Percentiles rank a stretch among this genome's conserved stretches.
Evolutionary conservation across 1,284 basidiomycete species (phyloP).

Genomic region (Apiotrichum montevideense): DNA sequence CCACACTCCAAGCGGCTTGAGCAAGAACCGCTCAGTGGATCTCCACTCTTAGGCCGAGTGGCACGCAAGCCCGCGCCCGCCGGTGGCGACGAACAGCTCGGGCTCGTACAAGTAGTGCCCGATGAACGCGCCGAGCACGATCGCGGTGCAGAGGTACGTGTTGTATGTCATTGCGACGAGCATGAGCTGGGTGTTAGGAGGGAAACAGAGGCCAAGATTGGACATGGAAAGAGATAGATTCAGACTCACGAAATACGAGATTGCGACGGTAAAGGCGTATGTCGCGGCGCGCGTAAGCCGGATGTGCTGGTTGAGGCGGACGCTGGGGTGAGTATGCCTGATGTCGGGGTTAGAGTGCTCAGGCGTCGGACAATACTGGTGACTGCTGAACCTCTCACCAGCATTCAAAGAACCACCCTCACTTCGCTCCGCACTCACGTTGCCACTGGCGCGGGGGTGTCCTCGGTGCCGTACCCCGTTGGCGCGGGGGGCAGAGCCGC

Average conservation of each 20-base stretch:
- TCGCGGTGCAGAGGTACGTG: constrained; percentile 44
- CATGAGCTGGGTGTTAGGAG: constrained; percentile 40
- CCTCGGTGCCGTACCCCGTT: constrained; percentile 18
- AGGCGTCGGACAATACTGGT: too few relatives aligned
- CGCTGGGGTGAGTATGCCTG: constrained; percentile 11
- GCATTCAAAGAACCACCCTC: too few relatives aligned
- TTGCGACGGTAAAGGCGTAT: constrained; percentile 38
- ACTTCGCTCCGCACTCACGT: constrained; percentile 23
- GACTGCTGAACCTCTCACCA: too few relatives aligned
- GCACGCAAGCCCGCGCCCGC: too few relatives aligned
- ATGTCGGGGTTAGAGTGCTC: too few relatives aligned
- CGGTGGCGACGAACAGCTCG: constrained; percentile 19
- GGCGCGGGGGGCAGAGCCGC: constrained; percentile 18
- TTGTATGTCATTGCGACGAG: constrained; percentile 50
- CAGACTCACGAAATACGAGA: constrained; percentile 43
- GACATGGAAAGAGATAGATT: neutral
- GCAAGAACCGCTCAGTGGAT: too few relatives aligned
- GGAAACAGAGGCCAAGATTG: neutral
- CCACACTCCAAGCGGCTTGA: too few relatives aligned
- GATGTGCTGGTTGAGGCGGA: constrained; percentile 17
- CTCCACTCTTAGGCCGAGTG: too few relatives aligned
- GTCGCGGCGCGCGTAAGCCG: constrained; percentile 31
- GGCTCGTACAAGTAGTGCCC: constrained; percentile 45
- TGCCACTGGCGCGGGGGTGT: constrained; percentile 10
- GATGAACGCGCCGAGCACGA: constrained; percentile 44